A percentile compares a stretch with the other conserved stretches of the same genome.
phyloP scores from a whole-genome alignment of 108 stramenopile species.

The Tribonema minus region DNA sequence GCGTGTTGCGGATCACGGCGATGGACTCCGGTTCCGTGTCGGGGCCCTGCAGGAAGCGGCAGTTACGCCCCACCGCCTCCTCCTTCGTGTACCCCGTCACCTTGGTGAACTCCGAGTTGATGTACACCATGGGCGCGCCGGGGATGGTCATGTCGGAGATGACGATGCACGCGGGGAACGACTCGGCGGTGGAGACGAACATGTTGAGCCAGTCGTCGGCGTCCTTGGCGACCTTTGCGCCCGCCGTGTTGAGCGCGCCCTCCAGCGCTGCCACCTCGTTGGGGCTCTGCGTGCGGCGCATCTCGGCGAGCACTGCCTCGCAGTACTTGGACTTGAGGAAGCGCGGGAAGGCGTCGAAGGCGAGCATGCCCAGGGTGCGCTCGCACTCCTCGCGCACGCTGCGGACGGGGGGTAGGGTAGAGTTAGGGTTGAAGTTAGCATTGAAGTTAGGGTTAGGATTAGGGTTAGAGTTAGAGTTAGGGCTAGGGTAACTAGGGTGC shows the following conservation, averaged over 20 bases:
- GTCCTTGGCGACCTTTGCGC: slow-evolving; percentile 34
- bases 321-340: slow-evolving; percentile 48
- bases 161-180: slow-evolving; percentile 53
- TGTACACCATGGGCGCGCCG: slow-evolving; percentile 52
- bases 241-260: slow-evolving; percentile 11
- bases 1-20: slow-evolving; percentile 49
- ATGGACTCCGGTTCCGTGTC: slow-evolving; percentile 50
- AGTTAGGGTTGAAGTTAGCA: no score
- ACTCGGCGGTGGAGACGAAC: slow-evolving; percentile 48
- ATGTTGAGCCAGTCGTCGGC: slow-evolving; percentile 53
- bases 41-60: slow-evolving; percentile 45
- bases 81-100: slow-evolving; percentile 41
- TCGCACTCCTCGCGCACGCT: slow-evolving; percentile 34
- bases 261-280: slow-evolving; percentile 30
- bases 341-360: slow-evolving; percentile 46
- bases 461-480: no score
- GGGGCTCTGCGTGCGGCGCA: slow-evolving; percentile 2
- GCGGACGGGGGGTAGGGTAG: no score
- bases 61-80: slow-evolving; percentile 46
- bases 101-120: slow-evolving; percentile 40
- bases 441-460: no score
- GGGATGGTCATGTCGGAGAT: slow-evolving; percentile 55
- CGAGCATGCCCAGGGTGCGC: slow-evolving; percentile 44
- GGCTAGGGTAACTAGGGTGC: slow-evolving; percentile 44
- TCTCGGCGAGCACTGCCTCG: slow-evolving; percentile 30